Evolutionary conservation across 306 rosid species (phyloP), one percentile per base, ranked within the genome.

Genomic region (Herpetospermum pedunculosum): DNA sequence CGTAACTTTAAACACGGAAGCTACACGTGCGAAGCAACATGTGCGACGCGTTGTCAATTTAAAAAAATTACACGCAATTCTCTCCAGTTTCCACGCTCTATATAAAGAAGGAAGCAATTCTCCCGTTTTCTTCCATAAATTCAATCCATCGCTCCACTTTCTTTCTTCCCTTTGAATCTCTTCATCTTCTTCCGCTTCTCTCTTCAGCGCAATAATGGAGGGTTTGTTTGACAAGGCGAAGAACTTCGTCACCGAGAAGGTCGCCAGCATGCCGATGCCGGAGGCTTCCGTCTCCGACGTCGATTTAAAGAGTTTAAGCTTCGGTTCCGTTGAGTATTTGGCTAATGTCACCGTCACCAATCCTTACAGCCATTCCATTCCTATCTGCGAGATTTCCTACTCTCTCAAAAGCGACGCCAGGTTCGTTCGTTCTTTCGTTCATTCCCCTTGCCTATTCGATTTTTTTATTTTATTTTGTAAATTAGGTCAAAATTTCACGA

Each of bases 301-400:
- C 4, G 96, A 91, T 75, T 88, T 91, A 77, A 83, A 85, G 85
- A 52, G 77, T 73, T 68, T 85, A 53, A 80, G 83, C 76, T 29
- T 48, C 5, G 83, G 83, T 2, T 79, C 76, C 1, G 85, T 75
- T 2, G 97, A 94, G 81, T 94, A 89, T 29, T 70, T 87, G 32
- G 92, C 85, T 10, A 87, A 78, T 38, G 77, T 92, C 9, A 50
- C 88, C 3, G 92, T 92, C 8, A 46, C 38, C 18, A 92, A 92
- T 18, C 96, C 95, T 5, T 89, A 90, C 64, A 79, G 84, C 11
- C 55, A 63, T 14, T 0, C 85, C 8, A 16, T 92, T 8, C 98
- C 97, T 32, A 91, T 94, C 12, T 91, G 91, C 37, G 84, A 87
- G 72, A 78, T 94, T 81, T 34, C 80, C 2, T 94, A 94, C 86